These are phyloP conservation scores for Boletus semigastroideus DNA, from an alignment of 1,284 basidiomycete species.

Conservation along the genomic window DNA sequence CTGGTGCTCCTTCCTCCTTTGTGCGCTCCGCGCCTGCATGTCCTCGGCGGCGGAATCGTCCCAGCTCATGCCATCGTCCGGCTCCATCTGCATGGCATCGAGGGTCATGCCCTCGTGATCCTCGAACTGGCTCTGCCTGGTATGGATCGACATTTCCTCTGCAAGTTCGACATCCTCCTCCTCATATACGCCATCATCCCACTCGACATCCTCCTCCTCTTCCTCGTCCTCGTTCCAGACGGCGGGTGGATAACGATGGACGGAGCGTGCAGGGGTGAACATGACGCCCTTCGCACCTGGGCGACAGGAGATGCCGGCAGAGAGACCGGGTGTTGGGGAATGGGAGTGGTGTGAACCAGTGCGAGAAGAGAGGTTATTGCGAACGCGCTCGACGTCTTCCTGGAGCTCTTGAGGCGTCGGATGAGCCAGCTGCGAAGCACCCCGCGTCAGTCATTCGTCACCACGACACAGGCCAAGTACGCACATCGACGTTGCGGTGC, in stretches of 20 bases:
- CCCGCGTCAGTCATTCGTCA: neutral
- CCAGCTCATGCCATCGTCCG: conserved; percentile 76
- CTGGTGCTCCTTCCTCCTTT: conserved; percentile 26
- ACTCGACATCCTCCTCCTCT: conserved; percentile 71
- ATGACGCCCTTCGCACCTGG: conserved; percentile 45
- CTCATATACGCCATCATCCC: conserved; percentile 72
- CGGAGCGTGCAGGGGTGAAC: conserved; percentile 58
- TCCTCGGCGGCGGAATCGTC: conserved; percentile 60
- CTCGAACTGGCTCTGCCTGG: conserved; percentile 38
- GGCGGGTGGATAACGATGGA: conserved; percentile 74
- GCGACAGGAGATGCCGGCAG: conserved; percentile 21
- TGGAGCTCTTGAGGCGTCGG: conserved; percentile 70
- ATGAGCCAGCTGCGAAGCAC: conserved; percentile 57
- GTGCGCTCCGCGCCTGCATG: conserved; percentile 39
- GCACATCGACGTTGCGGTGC: conserved; percentile 94
- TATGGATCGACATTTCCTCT: conserved; percentile 42
- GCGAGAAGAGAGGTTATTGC: conserved; percentile 50
- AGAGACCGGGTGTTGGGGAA: conserved; percentile 44
- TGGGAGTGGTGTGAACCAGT: conserved; percentile 45
- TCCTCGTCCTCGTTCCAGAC: conserved; percentile 83
- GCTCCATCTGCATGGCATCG: conserved; percentile 46
- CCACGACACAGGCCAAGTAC: conserved; percentile 31
- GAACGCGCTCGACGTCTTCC: conserved; percentile 53
- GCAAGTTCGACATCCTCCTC: conserved; percentile 65
- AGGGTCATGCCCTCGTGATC: conserved; percentile 26